Conservation (phyloP, 2,329 filamentous ascomycete genomes). For the Penicillium sp. region DNA sequence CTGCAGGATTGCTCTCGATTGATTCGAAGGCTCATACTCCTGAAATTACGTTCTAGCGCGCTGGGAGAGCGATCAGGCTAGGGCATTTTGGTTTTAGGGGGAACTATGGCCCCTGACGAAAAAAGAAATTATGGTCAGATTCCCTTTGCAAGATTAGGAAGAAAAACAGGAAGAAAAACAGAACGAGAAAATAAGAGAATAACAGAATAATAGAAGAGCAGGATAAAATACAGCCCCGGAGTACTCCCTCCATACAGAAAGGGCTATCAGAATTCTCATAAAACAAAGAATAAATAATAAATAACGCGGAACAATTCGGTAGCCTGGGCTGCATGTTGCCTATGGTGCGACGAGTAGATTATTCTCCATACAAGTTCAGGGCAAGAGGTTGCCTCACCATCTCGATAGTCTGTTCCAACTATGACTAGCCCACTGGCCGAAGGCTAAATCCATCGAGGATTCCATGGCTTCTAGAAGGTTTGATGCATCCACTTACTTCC, state of each 20-base stretch:
- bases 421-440: slow-evolving; percentile 29
- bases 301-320: not conserved
- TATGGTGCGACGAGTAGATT: slow-evolving; percentile 8
- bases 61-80: not conserved
- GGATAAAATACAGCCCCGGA: no score
- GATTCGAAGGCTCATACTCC: not conserved
- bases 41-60: not conserved
- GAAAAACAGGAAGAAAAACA: not conserved
- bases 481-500: slow-evolving; percentile 10
- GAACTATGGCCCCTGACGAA: slow-evolving; percentile 9
- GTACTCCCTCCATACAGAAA: not conserved
- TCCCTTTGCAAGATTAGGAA: not conserved
- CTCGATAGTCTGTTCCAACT: slow-evolving; percentile 25
- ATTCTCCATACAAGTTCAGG: slow-evolving; percentile 1
- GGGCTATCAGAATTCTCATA: no score
- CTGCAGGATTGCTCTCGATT: not conserved
- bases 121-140: not conserved
- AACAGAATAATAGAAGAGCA: not conserved
- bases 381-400: slow-evolving; percentile 12
- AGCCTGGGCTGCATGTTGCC: slow-evolving; percentile 13
- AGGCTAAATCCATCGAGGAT: slow-evolving; percentile 26
- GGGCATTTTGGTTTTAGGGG: slow-evolving; percentile 8
- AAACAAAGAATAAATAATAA: not conserved
- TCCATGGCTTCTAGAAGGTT: slow-evolving; percentile 39
- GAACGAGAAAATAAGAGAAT: not conserved